phyloP scores from a whole-genome alignment of 148 eudicot genomes.

The Fagopyrum esculentum region DNA sequence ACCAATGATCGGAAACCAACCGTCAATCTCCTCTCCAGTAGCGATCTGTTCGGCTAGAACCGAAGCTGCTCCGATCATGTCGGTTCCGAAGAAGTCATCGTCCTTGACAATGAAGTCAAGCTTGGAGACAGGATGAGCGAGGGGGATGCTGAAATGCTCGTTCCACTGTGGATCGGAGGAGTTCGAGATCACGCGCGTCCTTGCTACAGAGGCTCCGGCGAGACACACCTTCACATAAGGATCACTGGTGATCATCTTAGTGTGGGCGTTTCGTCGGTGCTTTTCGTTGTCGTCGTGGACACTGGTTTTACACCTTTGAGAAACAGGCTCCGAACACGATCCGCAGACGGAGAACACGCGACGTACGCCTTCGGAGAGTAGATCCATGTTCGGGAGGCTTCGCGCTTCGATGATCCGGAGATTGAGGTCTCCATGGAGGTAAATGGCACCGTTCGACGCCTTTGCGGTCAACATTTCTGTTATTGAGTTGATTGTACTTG shows the following conservation, averaged over 20 bases:
- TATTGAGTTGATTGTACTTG: not conserved
- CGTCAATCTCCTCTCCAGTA: conserved; percentile 45
- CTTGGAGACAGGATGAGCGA: conserved; percentile 61
- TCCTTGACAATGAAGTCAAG: conserved; percentile 72
- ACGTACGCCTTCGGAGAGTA: conserved; percentile 49
- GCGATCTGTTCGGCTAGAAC: conserved; percentile 38
- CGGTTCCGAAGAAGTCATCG: conserved; percentile 78
- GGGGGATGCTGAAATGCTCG: conserved; percentile 60
- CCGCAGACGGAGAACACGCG: conserved; percentile 31
- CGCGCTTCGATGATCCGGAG: conserved; percentile 62
- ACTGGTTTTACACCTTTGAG: not conserved
- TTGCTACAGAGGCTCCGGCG: conserved; percentile 64
- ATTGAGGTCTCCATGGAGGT: conserved; percentile 82
- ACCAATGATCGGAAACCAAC: conserved; percentile 57
- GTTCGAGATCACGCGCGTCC: conserved; percentile 75
- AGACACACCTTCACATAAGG: conserved; percentile 83
- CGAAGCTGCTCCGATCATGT: conserved; percentile 52
- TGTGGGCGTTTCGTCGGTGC: conserved; percentile 5
- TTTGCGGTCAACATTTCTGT: conserved; percentile 17
- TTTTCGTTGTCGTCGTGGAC: conserved; percentile 2
- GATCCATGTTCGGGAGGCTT: conserved; percentile 72
- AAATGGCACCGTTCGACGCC: conserved; percentile 18
- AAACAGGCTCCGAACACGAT: conserved; percentile 15
- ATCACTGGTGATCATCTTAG: conserved; percentile 79
- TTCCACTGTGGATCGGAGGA: conserved; percentile 56